Evolutionary conservation across 2,329 filamentous ascomycete genomes (phyloP).

Genomic region (Passalora sequoiae): DNA sequence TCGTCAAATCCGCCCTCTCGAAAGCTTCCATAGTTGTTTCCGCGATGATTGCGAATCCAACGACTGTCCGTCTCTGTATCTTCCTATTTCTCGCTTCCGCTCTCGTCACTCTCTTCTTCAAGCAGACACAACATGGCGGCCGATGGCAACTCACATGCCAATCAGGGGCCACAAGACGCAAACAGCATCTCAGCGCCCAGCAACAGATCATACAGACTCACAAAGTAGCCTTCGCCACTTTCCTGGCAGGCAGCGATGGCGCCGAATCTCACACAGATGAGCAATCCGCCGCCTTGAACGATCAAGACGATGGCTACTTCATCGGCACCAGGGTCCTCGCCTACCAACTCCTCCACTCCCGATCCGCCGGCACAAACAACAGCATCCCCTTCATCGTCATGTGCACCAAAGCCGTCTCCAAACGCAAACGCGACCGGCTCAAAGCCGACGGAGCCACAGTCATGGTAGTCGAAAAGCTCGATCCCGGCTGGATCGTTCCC

Average conservation of each 20-base stretch:
- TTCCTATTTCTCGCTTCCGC: conserved; percentile 34
- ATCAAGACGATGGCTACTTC: conserved; percentile 35
- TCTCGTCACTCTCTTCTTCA: conserved; percentile 30
- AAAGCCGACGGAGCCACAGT: conserved; percentile 35
- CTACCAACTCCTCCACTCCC: conserved; percentile 38
- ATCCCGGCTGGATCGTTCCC: conserved; percentile 30
- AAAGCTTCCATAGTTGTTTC: conserved; percentile 11
- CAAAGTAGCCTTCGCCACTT: conserved; percentile 38
- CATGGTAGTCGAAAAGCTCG: conserved; percentile 32
- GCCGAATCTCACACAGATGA: conserved; percentile 19
- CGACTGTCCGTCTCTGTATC: conserved; percentile 30
- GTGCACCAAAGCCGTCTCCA: conserved; percentile 33
- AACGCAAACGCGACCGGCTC: conserved; percentile 34
- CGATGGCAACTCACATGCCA: neutral
- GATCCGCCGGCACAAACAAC: conserved; percentile 32
- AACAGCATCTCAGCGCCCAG: conserved; percentile 2
- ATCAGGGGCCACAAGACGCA: conserved; percentile 4
- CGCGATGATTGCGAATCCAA: conserved; percentile 23
- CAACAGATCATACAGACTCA: conserved; percentile 20
- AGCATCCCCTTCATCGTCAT: conserved; percentile 38
- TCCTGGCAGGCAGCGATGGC: conserved; percentile 30
- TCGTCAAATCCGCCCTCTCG: neutral
- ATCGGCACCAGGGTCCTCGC: conserved; percentile 33
- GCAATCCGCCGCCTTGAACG: conserved; percentile 23
- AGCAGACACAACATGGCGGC: conserved; percentile 18